A percentile compares a stretch with the other conserved stretches of the same genome.
Evolutionary conservation across 352 stramenopile genomes (phyloP).

Genomic region (Pythium phragmiticola): DNA sequence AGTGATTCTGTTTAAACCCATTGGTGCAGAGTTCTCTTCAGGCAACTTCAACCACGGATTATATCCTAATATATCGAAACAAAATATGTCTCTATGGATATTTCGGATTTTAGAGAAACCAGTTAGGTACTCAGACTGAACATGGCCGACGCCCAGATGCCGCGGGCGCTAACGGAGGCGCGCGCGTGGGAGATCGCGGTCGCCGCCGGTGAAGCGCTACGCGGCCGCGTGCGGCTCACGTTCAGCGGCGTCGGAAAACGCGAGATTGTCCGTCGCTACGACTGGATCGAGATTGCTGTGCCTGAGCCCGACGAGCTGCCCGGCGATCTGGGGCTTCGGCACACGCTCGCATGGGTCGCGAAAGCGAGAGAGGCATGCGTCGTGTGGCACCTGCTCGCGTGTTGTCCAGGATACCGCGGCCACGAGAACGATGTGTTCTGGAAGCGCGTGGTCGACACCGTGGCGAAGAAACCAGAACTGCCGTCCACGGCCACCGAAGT

Average conservation of each 20-base stretch:
- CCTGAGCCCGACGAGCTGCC: background rate
- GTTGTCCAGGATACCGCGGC: conserved; percentile 9
- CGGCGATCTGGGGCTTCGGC: background rate
- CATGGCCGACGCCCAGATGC: background rate
- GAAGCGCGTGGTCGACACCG: background rate
- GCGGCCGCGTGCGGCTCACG: conserved; percentile 1
- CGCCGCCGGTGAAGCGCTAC: background rate
- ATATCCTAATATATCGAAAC: too few species aligned
- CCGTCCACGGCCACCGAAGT: background rate
- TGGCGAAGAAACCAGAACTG: background rate
- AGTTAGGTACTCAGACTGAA: too few species aligned
- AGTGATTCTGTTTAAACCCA: too few species aligned
- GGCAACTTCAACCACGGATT: too few species aligned
- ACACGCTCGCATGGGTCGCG: background rate
- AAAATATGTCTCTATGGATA: too few species aligned
- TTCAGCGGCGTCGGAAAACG: background rate
- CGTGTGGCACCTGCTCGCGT: conserved; percentile 1
- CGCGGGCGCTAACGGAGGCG: conserved; percentile 1
- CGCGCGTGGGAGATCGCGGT: conserved; percentile 3
- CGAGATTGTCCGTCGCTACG: background rate
- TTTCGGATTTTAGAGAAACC: too few species aligned
- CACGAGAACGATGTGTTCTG: conserved; percentile 12
- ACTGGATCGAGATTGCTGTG: conserved; percentile 9
- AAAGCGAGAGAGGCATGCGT: conserved; percentile 2
- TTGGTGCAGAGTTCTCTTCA: too few species aligned